Base-by-base conservation (phyloP, 768 basidiomycete species). In the Russula sp. region DNA sequence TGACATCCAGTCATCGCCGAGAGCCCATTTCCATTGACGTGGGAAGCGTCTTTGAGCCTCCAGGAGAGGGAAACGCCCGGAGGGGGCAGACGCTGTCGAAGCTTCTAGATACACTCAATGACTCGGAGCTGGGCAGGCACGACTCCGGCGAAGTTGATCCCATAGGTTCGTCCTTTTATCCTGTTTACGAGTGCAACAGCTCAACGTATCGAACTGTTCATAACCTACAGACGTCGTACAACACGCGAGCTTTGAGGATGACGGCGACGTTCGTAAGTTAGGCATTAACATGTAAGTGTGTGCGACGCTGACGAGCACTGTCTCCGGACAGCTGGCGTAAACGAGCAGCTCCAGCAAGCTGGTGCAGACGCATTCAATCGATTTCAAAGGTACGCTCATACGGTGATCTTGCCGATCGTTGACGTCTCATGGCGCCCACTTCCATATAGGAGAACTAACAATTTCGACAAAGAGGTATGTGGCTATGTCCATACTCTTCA, bases 221-320 rank as follows among this genome's bases (percentile, higher is more conserved):
- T 32, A 18, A 32, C 3, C 22, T 3, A 32, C 18, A 63, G 62
- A 63, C n/a, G 72, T 75, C 32, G 34, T 69, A 45, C 77, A 79
- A 59, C 70, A 75, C 49, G 79, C 83, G 0, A 82, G 73, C 63
- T 83, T 84, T 57, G 85, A 88, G 69, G 85, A 87, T 61, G 86
- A 87, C 63, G 77, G 75, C 63, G 86, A 86, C 67, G 82, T 84
- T 65, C 84, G 87, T 88, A 71, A 80, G 86, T 85, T n/a, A 59
- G 60, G 48, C 20, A 68, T 31, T 37, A 42, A 45, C 37, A 47
- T 50, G 27, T 22, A 34, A 55, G 16, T n/a, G 52, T 20, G 13
- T 27, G 6, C 8, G 44, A 37, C 31, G 11, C 14, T 27, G 13
- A 45, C 20, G n/a, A 32, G 50, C 39, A 35, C 34, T 35, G 13